Conservation (phyloP, 176 grass and related monocot species). For the Hyparrhenia diplandra region DNA sequence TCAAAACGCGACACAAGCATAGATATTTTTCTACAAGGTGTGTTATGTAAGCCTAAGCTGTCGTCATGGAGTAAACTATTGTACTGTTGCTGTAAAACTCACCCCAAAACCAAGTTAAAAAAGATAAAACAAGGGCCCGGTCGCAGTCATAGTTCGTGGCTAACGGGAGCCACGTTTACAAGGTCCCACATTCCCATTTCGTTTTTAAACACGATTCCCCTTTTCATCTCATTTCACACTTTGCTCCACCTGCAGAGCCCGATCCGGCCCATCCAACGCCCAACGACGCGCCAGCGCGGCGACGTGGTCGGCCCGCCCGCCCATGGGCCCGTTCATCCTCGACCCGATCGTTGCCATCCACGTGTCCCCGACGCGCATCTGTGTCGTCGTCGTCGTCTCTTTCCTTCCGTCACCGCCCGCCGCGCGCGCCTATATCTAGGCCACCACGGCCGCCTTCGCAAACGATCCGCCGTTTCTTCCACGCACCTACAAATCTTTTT, state of each 20-base stretch:
- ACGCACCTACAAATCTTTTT: background rate
- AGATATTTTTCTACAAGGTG: too few relatives aligned
- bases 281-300: background rate
- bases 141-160: background rate
- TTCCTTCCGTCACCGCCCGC: background rate
- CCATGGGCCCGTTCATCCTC: background rate
- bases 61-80: background rate
- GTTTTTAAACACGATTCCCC: background rate
- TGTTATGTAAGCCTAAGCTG: background rate
- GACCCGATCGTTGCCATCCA: constrained; percentile 21
- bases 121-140: too few relatives aligned
- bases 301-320: constrained; percentile 12
- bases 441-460: background rate
- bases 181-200: background rate
- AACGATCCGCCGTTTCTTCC: constrained; percentile 13
- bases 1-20: too few relatives aligned
- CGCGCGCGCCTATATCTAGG: constrained; percentile 6
- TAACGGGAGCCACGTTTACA: background rate
- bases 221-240: constrained; percentile 26
- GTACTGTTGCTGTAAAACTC: background rate
- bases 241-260: background rate
- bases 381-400: background rate
- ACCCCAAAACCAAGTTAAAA: background rate
- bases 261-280: background rate
- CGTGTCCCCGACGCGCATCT: background rate